These are phyloP conservation scores for Fusarium nurragi DNA, from an alignment of 2,329 filamentous ascomycete species.

Conservation along the genomic window DNA sequence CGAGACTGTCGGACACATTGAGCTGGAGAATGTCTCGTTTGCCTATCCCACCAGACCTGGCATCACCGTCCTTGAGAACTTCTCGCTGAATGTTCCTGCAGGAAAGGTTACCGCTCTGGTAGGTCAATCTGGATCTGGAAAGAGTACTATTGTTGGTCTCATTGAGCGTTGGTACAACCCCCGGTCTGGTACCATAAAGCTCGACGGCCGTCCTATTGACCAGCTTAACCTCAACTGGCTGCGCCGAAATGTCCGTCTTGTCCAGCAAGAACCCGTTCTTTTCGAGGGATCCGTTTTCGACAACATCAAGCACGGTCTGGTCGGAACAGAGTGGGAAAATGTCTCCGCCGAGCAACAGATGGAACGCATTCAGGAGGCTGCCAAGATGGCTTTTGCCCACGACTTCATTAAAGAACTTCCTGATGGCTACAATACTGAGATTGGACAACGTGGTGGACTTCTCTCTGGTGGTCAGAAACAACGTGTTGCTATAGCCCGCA, in stretches of 20 bases:
- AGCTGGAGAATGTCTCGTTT: constrained; percentile 55
- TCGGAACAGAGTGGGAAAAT: constrained; percentile 52
- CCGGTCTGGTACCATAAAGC: constrained; percentile 47
- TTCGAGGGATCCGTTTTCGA: constrained; percentile 61
- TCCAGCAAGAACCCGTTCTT: constrained; percentile 56
- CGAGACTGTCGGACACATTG: constrained; percentile 47
- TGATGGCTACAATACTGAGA: constrained; percentile 61
- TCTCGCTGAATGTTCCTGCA: constrained; percentile 55
- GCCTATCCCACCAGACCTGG: constrained; percentile 57
- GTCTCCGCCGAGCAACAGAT: constrained; percentile 54
- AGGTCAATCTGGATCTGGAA: constrained; percentile 52
- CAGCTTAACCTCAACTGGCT: constrained; percentile 53
- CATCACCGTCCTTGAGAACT: constrained; percentile 53
- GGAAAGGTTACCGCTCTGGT: constrained; percentile 57
- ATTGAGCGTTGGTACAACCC: constrained; percentile 54
- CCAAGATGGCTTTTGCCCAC: constrained; percentile 59
- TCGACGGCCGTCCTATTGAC: constrained; percentile 50
- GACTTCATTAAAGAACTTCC: constrained; percentile 61
- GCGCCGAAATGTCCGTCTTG: constrained; percentile 51
- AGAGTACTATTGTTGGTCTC: constrained; percentile 53
- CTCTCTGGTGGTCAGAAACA: constrained; percentile 74
- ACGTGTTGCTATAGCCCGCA: constrained; percentile 71
- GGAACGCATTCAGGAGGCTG: constrained; percentile 56
- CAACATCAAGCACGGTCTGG: constrained; percentile 63
- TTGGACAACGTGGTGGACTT: constrained; percentile 71